These are phyloP conservation scores for carrot (Daucus carota) DNA, from an alignment of 129 eudicot genomes.

Conservation along the genomic window DNA sequence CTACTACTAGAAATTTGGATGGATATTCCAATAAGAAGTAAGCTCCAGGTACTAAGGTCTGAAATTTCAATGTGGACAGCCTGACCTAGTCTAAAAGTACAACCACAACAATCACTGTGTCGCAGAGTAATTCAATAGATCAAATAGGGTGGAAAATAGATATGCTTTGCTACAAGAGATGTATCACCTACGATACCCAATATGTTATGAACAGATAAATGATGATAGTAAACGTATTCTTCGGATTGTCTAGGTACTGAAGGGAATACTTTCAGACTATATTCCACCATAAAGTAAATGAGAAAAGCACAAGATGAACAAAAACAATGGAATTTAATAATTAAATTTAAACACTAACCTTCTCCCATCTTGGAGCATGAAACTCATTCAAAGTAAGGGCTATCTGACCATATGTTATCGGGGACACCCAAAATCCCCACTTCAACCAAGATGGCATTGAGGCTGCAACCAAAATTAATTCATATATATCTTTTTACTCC, in stretches of 20 bases:
- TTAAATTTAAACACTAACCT: conserved; percentile 21
- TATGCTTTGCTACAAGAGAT: neutral
- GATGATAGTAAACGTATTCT: neutral
- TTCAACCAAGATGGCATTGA: conserved; percentile 78
- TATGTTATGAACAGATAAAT: neutral
- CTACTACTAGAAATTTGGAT: too few species aligned
- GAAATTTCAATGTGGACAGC: neutral
- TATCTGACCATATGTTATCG: conserved; percentile 66
- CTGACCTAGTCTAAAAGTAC: neutral
- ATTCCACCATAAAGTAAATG: neutral
- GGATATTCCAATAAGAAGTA: too few species aligned
- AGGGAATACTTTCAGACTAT: neutral
- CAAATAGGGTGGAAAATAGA: neutral
- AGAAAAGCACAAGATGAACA: neutral
- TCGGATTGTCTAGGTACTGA: neutral
- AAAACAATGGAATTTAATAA: neutral
- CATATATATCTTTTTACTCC: neutral
- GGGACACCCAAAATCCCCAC: conserved; percentile 81
- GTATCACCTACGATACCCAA: neutral
- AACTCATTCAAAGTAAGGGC: conserved; percentile 68
- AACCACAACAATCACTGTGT: neutral
- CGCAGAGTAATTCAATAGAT: neutral
- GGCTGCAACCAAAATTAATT: conserved; percentile 30
- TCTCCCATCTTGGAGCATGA: conserved; percentile 71
- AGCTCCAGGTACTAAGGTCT: neutral